Conservation (phyloP, 345 rosid genomes). For the Geranium rotundifolium region DNA sequence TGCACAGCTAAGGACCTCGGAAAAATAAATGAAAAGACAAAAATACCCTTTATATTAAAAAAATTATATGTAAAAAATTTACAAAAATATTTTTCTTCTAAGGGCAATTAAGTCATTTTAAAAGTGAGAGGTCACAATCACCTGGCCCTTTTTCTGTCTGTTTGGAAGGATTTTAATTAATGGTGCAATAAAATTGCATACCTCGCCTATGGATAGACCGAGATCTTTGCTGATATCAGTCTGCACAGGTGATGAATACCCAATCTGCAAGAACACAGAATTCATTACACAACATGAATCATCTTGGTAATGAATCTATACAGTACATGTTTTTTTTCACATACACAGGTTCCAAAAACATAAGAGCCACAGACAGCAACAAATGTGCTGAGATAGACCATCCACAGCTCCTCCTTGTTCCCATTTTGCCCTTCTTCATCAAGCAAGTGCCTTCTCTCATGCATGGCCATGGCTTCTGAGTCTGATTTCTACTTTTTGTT, state of each 20-base stretch:
- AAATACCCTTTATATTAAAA: no score
- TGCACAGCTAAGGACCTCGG: no score
- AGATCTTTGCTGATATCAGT: slow-evolving; percentile 64
- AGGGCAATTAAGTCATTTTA: no score
- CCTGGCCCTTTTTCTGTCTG: no score
- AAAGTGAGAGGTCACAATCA: no score
- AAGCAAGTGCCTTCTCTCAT: slow-evolving; percentile 10
- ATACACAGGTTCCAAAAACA: slow-evolving; percentile 76
- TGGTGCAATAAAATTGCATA: slow-evolving; percentile 2
- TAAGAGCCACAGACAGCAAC: slow-evolving; percentile 83
- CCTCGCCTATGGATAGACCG: slow-evolving; percentile 56
- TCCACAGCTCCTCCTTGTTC: slow-evolving; percentile 37
- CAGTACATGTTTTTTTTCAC: slow-evolving; percentile 6
- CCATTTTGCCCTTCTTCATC: slow-evolving; percentile 15
- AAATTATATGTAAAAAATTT: no score
- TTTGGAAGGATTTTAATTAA: no score
- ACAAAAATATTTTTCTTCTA: no score
- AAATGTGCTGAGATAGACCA: slow-evolving; percentile 69
- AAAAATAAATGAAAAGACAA: no score
- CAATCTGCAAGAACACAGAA: slow-evolving; percentile 41
- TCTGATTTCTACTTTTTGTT: no score
- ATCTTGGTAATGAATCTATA: no score
- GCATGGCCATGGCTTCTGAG: slow-evolving; percentile 31
- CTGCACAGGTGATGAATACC: slow-evolving; percentile 86
- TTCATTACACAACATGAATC: background rate